Evolutionary conservation across 2,329 filamentous ascomycete species (phyloP), one percentile per base, ranked within the genome.

Genomic region (Chaetomium olivaceum): DNA sequence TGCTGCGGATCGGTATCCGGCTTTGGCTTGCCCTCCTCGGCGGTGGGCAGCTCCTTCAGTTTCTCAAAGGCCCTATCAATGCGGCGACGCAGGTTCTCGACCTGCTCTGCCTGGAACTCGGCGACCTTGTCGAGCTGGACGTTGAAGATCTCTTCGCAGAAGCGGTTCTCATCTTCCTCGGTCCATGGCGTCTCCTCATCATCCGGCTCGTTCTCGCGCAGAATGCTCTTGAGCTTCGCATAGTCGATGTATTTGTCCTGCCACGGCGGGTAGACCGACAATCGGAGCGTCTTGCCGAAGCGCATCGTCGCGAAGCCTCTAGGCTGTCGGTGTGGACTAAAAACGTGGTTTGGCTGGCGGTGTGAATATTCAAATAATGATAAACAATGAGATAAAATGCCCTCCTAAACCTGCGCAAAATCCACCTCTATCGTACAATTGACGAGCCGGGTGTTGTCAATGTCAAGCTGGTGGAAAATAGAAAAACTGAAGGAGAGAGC

Each of bases 171-270:
- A 76, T 99, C 95, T 56, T 93, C 89, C 73, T 96, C 93, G 29
- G 93, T 97, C 95, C 95, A 99, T 50, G 87, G 82, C 60, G 82
- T 82, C 61, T 86, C 83, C 25, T 90, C 88, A 58, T 87, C 83
- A 29, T 84, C 83, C 66, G 78, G 77, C 67, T 77, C 81, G 76
- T 92, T 87, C 77, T 98, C 95, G 69, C 92, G 90, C 67, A 99
- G 82, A 66, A 99, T 85, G 74, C 85, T 84, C 84, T 98, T 98
- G 71, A 99, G 88, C 84, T 94, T 97, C 73, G 86, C 82, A 79
- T 99, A 99, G 81, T 98, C 93, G 76, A 99, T 92, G 82, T 99
- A 98, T 75, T 96, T 86, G 76, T 90, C 91, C 78, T 90, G 91
- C 94, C 94, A 99, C 75, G 93, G 92, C 72, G 86, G 80, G 77